Evolutionary conservation across 2,329 filamentous ascomycete genomes (phyloP).

Genomic region (Didymella pomorum): DNA sequence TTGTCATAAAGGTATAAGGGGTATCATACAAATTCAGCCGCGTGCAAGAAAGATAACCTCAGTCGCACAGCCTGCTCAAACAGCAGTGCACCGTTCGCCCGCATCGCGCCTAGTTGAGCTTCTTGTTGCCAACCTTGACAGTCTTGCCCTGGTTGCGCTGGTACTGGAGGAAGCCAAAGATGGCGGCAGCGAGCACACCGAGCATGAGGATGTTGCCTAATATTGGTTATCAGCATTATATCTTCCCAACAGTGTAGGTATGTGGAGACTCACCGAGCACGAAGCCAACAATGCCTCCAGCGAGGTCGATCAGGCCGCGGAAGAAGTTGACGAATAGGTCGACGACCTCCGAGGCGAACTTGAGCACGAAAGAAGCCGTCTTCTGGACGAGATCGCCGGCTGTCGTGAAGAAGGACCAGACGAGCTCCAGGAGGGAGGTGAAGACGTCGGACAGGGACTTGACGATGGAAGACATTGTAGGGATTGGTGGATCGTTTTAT

Average conservation of each 20-base stretch:
- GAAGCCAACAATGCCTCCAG: slow-evolving; percentile 46
- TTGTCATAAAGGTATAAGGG: not conserved
- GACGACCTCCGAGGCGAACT: slow-evolving; percentile 38
- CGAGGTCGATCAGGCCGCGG: slow-evolving; percentile 44
- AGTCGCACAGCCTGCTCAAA: not conserved
- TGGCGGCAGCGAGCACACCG: slow-evolving; percentile 40
- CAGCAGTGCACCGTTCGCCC: not conserved
- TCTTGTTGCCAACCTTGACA: slow-evolving; percentile 49
- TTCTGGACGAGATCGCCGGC: slow-evolving; percentile 42
- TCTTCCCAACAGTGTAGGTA: not conserved
- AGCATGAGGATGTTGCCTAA: slow-evolving; percentile 49
- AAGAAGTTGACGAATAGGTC: slow-evolving; percentile 45
- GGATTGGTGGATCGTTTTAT: not conserved
- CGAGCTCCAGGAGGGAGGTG: slow-evolving; percentile 43
- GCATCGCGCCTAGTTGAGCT: slow-evolving; percentile 40
- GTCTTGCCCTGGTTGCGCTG: slow-evolving; percentile 48
- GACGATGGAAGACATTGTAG: slow-evolving; percentile 46
- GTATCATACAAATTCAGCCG: slow-evolving; percentile 16
- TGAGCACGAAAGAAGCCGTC: slow-evolving; percentile 40
- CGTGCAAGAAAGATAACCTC: not conserved
- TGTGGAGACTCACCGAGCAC: slow-evolving; percentile 37
- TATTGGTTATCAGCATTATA: not conserved
- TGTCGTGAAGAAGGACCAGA: slow-evolving; percentile 49
- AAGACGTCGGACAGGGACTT: slow-evolving; percentile 44
- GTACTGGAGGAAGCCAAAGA: slow-evolving; percentile 49